Evolutionary conservation across 495 filamentous ascomycete species (phyloP).

Genomic region (Platismatia glauca): DNA sequence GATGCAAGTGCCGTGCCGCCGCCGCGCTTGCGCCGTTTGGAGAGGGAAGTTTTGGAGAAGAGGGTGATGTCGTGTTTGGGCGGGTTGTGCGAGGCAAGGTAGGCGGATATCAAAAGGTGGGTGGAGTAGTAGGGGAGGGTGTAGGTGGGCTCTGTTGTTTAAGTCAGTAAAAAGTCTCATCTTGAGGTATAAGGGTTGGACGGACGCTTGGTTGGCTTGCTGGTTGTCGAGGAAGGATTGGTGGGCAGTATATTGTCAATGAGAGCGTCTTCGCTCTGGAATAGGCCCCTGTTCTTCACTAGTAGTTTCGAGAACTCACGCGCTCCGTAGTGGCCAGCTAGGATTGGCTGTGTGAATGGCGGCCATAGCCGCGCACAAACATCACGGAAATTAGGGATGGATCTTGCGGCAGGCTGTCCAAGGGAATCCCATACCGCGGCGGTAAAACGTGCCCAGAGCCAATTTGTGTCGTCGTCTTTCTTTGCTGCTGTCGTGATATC

Average conservation of each 20-base stretch:
- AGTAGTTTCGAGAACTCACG: slow-evolving; percentile 78
- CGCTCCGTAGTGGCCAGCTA: slow-evolving; percentile 53
- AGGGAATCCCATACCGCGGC: slow-evolving; percentile 66
- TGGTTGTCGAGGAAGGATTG: slow-evolving; percentile 48
- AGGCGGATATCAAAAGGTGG: slow-evolving; percentile 74
- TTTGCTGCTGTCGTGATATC: slow-evolving; percentile 14
- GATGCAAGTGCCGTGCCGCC: slow-evolving; percentile 27
- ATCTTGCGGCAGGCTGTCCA: slow-evolving; percentile 53
- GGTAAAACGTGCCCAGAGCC: slow-evolving; percentile 74
- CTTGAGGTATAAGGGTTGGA: slow-evolving; percentile 25
- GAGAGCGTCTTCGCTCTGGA: slow-evolving; percentile 67
- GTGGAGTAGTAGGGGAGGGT: slow-evolving; percentile 71
- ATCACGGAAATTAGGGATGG: slow-evolving; percentile 50
- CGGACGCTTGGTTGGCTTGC: slow-evolving; percentile 8
- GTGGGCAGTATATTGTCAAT: slow-evolving; percentile 56
- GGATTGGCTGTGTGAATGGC: slow-evolving; percentile 57
- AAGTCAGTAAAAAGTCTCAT: too few species aligned
- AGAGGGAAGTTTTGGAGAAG: slow-evolving; percentile 74
- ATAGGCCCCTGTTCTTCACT: slow-evolving; percentile 59
- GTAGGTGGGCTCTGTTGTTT: slow-evolving; percentile 23
- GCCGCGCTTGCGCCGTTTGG: slow-evolving; percentile 39
- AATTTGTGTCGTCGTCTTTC: slow-evolving; percentile 43
- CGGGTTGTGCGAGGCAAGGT: slow-evolving; percentile 84
- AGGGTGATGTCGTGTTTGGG: slow-evolving; percentile 66
- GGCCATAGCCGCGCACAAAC: slow-evolving; percentile 58